Evolutionary conservation across 1,284 basidiomycete genomes (phyloP), one percentile per base, ranked within the genome.

Genomic region (Ganoderma resinaceum): DNA sequence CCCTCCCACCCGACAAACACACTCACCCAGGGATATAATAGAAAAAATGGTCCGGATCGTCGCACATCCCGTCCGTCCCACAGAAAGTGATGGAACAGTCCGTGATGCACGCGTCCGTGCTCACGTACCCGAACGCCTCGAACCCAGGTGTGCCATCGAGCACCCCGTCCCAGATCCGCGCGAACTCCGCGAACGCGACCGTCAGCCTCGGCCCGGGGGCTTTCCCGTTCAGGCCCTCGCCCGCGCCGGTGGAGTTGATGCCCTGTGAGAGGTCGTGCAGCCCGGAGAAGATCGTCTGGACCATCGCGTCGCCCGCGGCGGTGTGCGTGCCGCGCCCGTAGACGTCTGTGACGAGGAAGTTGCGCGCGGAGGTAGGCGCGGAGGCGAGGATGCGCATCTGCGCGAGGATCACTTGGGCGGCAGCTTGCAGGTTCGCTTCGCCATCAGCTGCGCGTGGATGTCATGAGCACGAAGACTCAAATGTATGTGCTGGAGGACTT

Each of bases 11-110:
- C 55, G 5, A 46, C 12, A n/a, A 9, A 18, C n/a, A 4, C 12
- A 74, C 83, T 74, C 68, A 86, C 86, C 81, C 82, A 29, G 78
- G 75, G 20, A 87, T 81, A 82, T 86, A 88, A 69, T 86, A 86
- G 70, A 87, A 86, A 29, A 79, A 80, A 68, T 82, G 83, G 46
- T 83, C 82, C 3, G 86, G 85, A 68, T 87, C 85, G 35, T 73
- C 69, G 61, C 76, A 77, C 72, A 71, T 71, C 37, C 71, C 74
- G 8, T 69, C 69, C 60, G 72, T 73, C 52, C 72, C 68, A 62
- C 71, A 72, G 55, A 65, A 70, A 49, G 43, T 58, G 18, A 64
- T 61, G 31, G 72, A 68, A 66, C 72, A 72, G 31, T 77, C 66
- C 55, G 72, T 35, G 59, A 75, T 71, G 66, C 78, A 78, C 49